Conservation (phyloP, 2,329 filamentous ascomycete genomes). For the Madurella fahalii region DNA sequence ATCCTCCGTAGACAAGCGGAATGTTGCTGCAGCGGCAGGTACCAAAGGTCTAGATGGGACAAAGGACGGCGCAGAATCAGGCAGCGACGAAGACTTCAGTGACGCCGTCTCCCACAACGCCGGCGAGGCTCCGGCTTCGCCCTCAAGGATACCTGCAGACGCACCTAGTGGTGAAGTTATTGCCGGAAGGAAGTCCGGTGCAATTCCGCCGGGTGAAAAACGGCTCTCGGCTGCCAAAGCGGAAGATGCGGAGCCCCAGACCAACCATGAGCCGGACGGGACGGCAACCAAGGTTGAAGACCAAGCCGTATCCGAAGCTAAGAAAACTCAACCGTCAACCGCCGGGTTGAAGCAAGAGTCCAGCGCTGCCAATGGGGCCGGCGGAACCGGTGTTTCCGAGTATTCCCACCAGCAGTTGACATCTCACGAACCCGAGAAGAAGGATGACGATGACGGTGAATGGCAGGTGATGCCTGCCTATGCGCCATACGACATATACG, state of each 20-base stretch:
- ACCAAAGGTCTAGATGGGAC: not conserved
- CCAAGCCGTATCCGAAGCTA: slow-evolving; percentile 21
- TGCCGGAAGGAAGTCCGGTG: not conserved
- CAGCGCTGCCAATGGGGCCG: slow-evolving; percentile 30
- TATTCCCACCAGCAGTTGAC: slow-evolving; percentile 85
- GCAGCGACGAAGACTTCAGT: slow-evolving; percentile 28
- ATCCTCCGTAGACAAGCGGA: too few species aligned
- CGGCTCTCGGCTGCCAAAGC: not conserved
- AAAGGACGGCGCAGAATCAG: slow-evolving; percentile 22
- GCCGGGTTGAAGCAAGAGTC: slow-evolving; percentile 35
- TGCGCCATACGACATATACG: slow-evolving; percentile 90
- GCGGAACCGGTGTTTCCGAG: slow-evolving; percentile 59
- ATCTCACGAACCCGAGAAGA: slow-evolving; percentile 50
- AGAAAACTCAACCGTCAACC: slow-evolving; percentile 22
- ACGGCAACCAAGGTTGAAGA: slow-evolving; percentile 23
- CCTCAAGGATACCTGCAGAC: too few species aligned
- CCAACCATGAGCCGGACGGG: not conserved
- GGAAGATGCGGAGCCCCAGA: not conserved
- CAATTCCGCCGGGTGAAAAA: not conserved
- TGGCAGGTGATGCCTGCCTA: slow-evolving; percentile 97
- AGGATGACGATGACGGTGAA: slow-evolving; percentile 59
- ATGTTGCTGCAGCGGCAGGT: not conserved
- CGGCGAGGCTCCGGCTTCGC: not conserved
- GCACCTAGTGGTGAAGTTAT: not conserved
- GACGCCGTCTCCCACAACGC: slow-evolving; percentile 24